phyloP scores from a whole-genome alignment of 1,284 basidiomycete species.

The Malassezia japonica region DNA sequence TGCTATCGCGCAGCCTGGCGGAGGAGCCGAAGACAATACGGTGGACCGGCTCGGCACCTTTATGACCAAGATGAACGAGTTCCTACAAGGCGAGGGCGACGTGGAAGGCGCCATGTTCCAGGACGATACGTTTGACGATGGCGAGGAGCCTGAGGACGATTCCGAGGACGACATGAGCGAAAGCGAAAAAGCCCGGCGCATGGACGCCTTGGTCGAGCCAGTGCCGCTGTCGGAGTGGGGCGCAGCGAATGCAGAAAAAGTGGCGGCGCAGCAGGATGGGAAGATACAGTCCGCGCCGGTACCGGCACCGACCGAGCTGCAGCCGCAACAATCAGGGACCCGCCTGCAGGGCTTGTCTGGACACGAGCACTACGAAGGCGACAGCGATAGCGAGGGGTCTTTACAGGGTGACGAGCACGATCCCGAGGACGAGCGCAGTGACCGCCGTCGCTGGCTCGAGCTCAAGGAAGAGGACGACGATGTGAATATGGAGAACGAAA shows the following conservation, averaged over 20 bases:
- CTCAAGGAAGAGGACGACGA: background rate
- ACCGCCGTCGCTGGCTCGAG: conserved; percentile 4
- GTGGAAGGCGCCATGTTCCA: conserved; percentile 33
- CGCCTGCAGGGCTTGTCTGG: conserved; percentile 4
- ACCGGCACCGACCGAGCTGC: background rate
- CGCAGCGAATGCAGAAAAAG: background rate
- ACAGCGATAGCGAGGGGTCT: conserved; percentile 8
- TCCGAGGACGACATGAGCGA: conserved; percentile 5
- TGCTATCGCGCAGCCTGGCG: conserved; percentile 6
- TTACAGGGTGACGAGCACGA: conserved; percentile 11
- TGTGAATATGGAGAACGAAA: conserved; percentile 5
- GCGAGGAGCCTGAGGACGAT: conserved; percentile 23
- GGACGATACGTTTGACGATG: conserved; percentile 25
- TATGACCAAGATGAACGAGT: conserved; percentile 30
- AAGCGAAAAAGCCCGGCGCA: background rate
- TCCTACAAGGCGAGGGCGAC: conserved; percentile 32
- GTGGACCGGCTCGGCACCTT: conserved; percentile 27
- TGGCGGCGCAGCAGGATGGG: background rate
- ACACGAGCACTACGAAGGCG: conserved; percentile 7
- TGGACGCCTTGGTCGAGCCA: conserved; percentile 1
- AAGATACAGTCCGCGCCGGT: background rate
- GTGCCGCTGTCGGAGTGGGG: conserved; percentile 12
- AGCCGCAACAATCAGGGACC: background rate
- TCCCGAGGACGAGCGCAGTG: conserved; percentile 6
- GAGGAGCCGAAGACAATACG: conserved; percentile 21